Conservation (phyloP, 2,329 filamentous ascomycete species). For the Ceratocystis variospora region DNA sequence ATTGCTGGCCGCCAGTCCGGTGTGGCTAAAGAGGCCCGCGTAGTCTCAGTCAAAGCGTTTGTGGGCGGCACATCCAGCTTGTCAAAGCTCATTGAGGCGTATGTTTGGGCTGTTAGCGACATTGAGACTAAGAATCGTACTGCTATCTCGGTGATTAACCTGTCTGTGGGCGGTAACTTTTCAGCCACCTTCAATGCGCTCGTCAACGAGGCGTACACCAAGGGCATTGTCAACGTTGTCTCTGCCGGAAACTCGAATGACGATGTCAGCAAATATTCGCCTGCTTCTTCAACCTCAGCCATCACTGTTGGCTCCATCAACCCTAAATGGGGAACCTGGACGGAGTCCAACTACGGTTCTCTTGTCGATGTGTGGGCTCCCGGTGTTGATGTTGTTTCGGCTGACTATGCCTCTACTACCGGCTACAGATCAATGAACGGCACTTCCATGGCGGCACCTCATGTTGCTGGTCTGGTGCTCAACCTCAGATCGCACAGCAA, state of each 20-base stretch:
- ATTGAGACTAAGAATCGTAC: constrained; percentile 24
- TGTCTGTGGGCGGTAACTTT: constrained; percentile 28
- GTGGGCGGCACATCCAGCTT: constrained; percentile 24
- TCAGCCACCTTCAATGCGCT: constrained; percentile 19
- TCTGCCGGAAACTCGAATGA: constrained; percentile 22
- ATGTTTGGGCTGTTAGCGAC: constrained; percentile 28
- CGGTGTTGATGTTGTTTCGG: constrained; percentile 30
- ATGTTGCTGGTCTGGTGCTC: constrained; percentile 15
- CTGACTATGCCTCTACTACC: constrained; percentile 30
- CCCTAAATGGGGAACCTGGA: constrained; percentile 25
- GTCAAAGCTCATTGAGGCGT: constrained; percentile 25
- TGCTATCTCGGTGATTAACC: constrained; percentile 30
- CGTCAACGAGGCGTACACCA: constrained; percentile 21
- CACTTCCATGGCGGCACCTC: constrained; percentile 35
- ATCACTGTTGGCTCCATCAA: constrained; percentile 26
- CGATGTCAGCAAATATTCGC: constrained; percentile 19
- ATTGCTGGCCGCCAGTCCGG: constrained; percentile 22
- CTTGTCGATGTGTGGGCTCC: constrained; percentile 35
- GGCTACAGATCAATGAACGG: constrained; percentile 31
- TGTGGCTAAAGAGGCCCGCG: constrained; percentile 31
- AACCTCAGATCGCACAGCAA: constrained; percentile 13
- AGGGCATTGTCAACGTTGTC: constrained; percentile 30
- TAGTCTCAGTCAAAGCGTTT: constrained; percentile 37
- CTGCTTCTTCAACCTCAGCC: constrained; percentile 22
- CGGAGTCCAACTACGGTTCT: constrained; percentile 33